phyloP scores from a whole-genome alignment of 2,329 filamentous ascomycete genomes.

The Fusarium albosuccineum region DNA sequence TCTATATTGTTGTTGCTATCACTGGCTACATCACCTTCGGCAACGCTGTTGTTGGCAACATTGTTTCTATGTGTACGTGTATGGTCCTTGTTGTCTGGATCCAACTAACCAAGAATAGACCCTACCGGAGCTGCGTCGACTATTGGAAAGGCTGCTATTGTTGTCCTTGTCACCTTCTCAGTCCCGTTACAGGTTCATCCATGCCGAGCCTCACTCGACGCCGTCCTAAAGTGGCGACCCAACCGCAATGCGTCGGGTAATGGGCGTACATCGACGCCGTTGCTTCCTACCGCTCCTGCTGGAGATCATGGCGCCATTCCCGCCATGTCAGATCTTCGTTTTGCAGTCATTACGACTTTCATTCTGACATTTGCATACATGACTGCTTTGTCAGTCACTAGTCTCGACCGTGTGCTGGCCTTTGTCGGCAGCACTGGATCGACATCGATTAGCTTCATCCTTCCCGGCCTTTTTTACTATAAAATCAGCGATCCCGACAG shows the following conservation, averaged over 20 bases:
- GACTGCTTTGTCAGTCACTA: slow-evolving; percentile 90
- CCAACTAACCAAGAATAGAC: slow-evolving; percentile 48
- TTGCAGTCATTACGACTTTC: slow-evolving; percentile 87
- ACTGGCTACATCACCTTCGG: slow-evolving; percentile 98
- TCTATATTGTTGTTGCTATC: slow-evolving; percentile 92
- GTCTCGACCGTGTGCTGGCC: slow-evolving; percentile 89
- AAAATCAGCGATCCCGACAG: slow-evolving; percentile 95
- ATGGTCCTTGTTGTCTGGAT: too few species aligned
- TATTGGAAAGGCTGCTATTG: slow-evolving; percentile 94
- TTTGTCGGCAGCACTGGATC: slow-evolving; percentile 96
- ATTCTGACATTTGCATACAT: slow-evolving; percentile 89
- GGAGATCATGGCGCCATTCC: slow-evolving; percentile 67
- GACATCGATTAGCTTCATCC: slow-evolving; percentile 96
- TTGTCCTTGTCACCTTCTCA: slow-evolving; percentile 95
- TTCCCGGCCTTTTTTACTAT: slow-evolving; percentile 97
- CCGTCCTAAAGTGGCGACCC: slow-evolving; percentile 93
- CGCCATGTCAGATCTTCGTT: slow-evolving; percentile 86
- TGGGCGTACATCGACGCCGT: slow-evolving; percentile 56
- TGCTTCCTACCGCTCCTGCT: slow-evolving; percentile 55
- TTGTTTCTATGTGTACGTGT: slow-evolving; percentile 87
- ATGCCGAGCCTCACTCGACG: slow-evolving; percentile 93
- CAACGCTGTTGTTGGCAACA: slow-evolving; percentile 89
- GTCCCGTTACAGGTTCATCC: slow-evolving; percentile 96
- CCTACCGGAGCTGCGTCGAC: slow-evolving; percentile 77
- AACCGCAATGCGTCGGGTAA: slow-evolving; percentile 56